Conservation (phyloP, 345 rosid species). For the Raphanus sativus region DNA sequence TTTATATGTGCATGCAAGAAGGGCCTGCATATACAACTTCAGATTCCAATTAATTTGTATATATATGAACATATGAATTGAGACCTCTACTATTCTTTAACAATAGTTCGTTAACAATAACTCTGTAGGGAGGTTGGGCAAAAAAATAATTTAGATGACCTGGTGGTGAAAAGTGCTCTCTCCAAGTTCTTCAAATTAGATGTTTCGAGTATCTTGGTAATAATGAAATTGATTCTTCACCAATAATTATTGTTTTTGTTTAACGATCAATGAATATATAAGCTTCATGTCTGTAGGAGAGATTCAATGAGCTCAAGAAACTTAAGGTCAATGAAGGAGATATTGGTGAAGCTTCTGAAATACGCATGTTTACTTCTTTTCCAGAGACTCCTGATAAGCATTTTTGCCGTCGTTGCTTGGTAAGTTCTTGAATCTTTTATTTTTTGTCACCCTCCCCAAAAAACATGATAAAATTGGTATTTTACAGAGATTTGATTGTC, state of each 20-base stretch:
- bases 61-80: not conserved
- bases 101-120: not conserved
- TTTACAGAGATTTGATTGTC: constrained; percentile 23
- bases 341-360: not conserved
- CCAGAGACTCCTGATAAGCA: not conserved
- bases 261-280: not conserved
- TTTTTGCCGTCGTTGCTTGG: not conserved
- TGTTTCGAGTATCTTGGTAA: constrained; percentile 59
- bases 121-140: constrained; percentile 59
- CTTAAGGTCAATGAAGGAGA: not conserved
- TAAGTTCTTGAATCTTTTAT: not conserved
- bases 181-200: constrained; percentile 59
- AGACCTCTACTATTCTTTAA: not conserved
- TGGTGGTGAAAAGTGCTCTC: constrained; percentile 42
- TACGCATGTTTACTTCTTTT: not conserved
- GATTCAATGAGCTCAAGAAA: not conserved
- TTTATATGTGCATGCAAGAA: not conserved
- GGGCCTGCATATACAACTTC: not conserved
- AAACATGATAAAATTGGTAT: not conserved
- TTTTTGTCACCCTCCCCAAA: not conserved
- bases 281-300: not conserved
- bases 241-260: not conserved
- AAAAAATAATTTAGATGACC: constrained; percentile 60
- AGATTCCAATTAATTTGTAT: not conserved
- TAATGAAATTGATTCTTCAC: not conserved